These are phyloP conservation scores for Hevea brasiliensis DNA, from an alignment of 345 rosid species.

Conservation along the genomic window DNA sequence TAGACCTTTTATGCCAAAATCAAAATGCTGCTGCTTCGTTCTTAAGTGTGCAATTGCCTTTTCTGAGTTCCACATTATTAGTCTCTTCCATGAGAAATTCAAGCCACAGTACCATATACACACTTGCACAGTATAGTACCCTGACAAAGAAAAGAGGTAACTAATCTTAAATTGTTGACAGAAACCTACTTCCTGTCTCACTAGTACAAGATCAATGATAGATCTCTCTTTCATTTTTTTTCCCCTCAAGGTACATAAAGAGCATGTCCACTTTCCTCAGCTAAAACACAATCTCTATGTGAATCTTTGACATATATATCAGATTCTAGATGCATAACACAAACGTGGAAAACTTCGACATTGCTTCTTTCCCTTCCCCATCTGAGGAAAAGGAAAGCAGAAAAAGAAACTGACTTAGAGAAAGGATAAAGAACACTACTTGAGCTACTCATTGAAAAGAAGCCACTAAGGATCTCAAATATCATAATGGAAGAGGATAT, in stretches of 20 bases:
- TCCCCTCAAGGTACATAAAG: not conserved
- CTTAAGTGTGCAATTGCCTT: not conserved
- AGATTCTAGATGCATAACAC: not conserved
- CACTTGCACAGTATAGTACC: too few species aligned
- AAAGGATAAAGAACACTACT: not conserved
- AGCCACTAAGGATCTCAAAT: slow-evolving; percentile 1
- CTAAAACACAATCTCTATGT: not conserved
- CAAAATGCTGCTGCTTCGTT: not conserved
- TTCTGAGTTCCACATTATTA: too few species aligned
- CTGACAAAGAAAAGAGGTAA: too few species aligned
- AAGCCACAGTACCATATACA: too few species aligned
- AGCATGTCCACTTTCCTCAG: not conserved
- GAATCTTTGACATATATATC: not conserved
- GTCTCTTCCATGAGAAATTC: too few species aligned
- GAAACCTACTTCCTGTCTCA: not conserved
- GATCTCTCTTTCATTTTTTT: too few species aligned
- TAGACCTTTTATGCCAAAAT: not conserved
- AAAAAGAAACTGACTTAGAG: not conserved
- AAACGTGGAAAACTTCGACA: not conserved
- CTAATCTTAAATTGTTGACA: not conserved
- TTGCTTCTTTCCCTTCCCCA: not conserved
- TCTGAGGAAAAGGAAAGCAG: not conserved
- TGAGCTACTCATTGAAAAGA: not conserved
- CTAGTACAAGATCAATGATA: not conserved
- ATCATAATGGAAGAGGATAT: slow-evolving; percentile 56